Conservation (phyloP, 352 stramenopile species). For the Phytophthora sansomeana region DNA sequence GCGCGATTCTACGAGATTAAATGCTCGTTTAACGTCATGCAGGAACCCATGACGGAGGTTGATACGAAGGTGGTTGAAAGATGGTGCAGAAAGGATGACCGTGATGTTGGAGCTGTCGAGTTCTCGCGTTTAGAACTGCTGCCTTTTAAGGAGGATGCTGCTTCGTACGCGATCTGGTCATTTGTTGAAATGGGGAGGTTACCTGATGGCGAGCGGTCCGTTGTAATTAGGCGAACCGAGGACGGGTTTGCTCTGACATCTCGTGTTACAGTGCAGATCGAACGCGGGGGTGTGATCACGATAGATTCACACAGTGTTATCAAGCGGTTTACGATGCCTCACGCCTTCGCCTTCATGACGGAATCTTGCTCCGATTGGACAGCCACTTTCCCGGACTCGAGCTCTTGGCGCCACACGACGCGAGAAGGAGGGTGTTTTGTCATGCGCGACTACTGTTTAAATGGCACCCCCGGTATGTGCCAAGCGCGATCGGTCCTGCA, state of each 20-base stretch:
- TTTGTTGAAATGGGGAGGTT: slow-evolving; percentile 8
- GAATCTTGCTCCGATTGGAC: slow-evolving; percentile 18
- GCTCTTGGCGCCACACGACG: slow-evolving; percentile 1
- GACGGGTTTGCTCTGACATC: slow-evolving; percentile 18
- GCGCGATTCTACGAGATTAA: slow-evolving; percentile 14
- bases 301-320: slow-evolving; percentile 18
- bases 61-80: slow-evolving; percentile 15
- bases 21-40: not conserved
- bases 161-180: slow-evolving; percentile 16
- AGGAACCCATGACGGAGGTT: slow-evolving; percentile 1
- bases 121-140: slow-evolving; percentile 14
- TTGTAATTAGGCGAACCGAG: slow-evolving; percentile 3
- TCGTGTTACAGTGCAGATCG: slow-evolving; percentile 2
- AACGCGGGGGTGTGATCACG: not conserved
- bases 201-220: slow-evolving; percentile 8
- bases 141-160: slow-evolving; percentile 12
- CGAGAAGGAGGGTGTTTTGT: slow-evolving; percentile 19
- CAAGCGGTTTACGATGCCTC: slow-evolving; percentile 17
- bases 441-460: slow-evolving; percentile 2
- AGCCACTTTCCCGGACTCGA: not conserved
- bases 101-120: not conserved
- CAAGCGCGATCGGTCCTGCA: slow-evolving; percentile 1
- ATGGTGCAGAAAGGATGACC: not conserved
- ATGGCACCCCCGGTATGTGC: slow-evolving; percentile 1
- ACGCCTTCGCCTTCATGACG: slow-evolving; percentile 4